Evolutionary conservation across 1,284 basidiomycete genomes (phyloP).

Genomic region (Microbotryum lychnidis-dioicae): DNA sequence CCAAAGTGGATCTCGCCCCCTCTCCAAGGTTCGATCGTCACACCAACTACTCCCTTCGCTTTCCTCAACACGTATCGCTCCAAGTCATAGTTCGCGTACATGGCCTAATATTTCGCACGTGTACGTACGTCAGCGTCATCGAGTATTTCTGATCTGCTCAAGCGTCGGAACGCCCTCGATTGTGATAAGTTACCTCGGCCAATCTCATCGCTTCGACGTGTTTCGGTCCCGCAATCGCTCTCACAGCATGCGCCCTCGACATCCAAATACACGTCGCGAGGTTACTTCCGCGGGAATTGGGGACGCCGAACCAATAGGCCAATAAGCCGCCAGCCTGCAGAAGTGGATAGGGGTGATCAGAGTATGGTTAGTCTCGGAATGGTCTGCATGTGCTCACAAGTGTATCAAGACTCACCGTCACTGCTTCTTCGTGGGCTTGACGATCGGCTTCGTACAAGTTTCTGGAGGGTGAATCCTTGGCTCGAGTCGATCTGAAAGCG

Average conservation of each 20-base stretch:
- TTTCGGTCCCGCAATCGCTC: conserved; percentile 66
- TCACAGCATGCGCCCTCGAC: conserved; percentile 67
- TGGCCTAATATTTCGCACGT: conserved; percentile 38
- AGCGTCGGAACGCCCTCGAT: not conserved
- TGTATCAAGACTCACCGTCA: conserved; percentile 38
- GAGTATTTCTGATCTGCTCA: not conserved
- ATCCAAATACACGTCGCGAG: conserved; percentile 95
- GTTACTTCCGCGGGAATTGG: conserved; percentile 57
- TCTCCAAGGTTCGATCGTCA: conserved; percentile 54
- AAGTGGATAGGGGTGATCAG: no score
- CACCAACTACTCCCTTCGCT: conserved; percentile 48
- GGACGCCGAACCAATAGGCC: conserved; percentile 86
- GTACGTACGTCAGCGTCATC: not conserved
- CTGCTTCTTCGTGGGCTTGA: conserved; percentile 80
- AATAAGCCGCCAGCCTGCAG: conserved; percentile 44
- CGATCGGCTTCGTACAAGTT: conserved; percentile 71
- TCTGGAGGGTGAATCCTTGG: conserved; percentile 41
- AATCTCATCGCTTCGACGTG: conserved; percentile 75
- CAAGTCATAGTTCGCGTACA: conserved; percentile 70
- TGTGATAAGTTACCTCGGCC: conserved; percentile 45
- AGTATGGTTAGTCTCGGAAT: no score
- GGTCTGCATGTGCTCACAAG: no score
- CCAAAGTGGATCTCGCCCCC: conserved; percentile 58
- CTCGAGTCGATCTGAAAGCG: conserved; percentile 72
- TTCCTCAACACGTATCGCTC: conserved; percentile 67